Evolutionary conservation across 2,329 filamentous ascomycete genomes (phyloP).

Genomic region (Epichloe scottii): DNA sequence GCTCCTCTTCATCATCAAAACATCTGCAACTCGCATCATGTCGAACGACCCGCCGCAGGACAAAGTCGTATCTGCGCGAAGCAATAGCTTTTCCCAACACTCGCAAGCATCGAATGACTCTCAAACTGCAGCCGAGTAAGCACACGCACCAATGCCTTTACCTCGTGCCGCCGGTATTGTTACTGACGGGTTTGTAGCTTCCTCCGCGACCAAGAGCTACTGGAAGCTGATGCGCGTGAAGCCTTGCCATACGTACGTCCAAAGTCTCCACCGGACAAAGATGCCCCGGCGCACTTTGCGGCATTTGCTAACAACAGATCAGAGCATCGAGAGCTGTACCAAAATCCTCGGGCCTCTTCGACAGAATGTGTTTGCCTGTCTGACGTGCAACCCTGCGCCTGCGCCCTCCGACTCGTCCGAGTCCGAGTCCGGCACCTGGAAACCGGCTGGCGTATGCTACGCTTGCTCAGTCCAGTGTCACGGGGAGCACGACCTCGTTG

Average conservation of each 20-base stretch:
- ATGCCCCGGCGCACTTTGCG: slow-evolving; percentile 7
- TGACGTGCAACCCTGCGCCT: slow-evolving; percentile 84
- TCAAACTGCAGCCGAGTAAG: slow-evolving; percentile 59
- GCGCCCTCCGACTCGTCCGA: slow-evolving; percentile 45
- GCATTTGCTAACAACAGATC: slow-evolving; percentile 12
- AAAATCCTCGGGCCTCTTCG: slow-evolving; percentile 77
- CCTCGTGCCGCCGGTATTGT: not conserved
- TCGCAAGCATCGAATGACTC: slow-evolving; percentile 47
- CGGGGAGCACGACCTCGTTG: slow-evolving; percentile 85
- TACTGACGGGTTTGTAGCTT: slow-evolving; percentile 42
- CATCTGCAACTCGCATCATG: slow-evolving; percentile 11
- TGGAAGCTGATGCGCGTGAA: slow-evolving; percentile 92
- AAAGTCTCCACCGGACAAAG: not conserved
- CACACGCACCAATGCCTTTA: slow-evolving; percentile 12
- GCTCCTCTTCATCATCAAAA: not conserved
- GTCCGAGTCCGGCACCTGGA: slow-evolving; percentile 40
- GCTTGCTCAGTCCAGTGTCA: slow-evolving; percentile 95
- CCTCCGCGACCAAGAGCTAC: slow-evolving; percentile 74
- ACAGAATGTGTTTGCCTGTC: slow-evolving; percentile 80
- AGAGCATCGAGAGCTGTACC: slow-evolving; percentile 93
- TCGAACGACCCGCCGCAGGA: slow-evolving; percentile 24
- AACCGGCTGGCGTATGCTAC: slow-evolving; percentile 78
- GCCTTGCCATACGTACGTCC: slow-evolving; percentile 72
- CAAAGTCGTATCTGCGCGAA: slow-evolving; percentile 25
- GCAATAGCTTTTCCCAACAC: slow-evolving; percentile 45